Conservation (phyloP, 139 green algal species). For the Micractinium conductrix region DNA sequence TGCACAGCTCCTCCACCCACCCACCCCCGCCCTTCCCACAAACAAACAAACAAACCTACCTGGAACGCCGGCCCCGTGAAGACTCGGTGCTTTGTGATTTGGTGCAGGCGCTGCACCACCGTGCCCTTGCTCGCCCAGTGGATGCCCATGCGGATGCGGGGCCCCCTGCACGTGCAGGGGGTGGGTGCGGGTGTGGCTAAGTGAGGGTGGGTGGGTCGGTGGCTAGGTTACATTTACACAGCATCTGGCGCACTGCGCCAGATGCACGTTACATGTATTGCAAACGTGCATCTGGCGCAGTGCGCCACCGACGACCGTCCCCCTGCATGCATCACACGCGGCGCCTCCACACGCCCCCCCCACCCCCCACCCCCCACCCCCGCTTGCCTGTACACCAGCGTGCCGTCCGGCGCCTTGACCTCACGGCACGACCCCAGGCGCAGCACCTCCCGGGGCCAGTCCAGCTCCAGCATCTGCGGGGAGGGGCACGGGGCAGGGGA, state of each 20-base stretch:
- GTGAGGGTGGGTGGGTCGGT: too few species aligned
- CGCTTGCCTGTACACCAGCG: conserved; percentile 18
- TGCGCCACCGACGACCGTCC: too few species aligned
- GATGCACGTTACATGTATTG: too few species aligned
- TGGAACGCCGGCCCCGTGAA: conserved; percentile 77
- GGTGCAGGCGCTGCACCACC: conserved; percentile 74
- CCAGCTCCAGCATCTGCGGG: conserved; percentile 69
- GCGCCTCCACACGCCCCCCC: background rate
- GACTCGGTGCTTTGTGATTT: conserved; percentile 75
- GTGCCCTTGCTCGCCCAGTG: conserved; percentile 81
- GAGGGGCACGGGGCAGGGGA: background rate
- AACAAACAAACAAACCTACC: too few species aligned
- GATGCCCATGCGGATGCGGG: conserved; percentile 85
- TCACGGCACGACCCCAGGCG: conserved; percentile 67
- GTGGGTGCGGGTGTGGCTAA: background rate
- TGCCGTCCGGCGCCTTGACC: conserved; percentile 39
- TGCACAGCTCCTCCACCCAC: too few species aligned
- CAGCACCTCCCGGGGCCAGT: conserved; percentile 74
- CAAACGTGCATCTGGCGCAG: too few species aligned
- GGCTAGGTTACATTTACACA: too few species aligned
- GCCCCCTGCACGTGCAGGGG: conserved; percentile 59
- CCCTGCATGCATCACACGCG: background rate
- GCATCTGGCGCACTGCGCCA: too few species aligned
- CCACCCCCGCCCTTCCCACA: too few species aligned
- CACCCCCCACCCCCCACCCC: background rate